phyloP scores from a whole-genome alignment of 169 alveolate species.

The Babesia sp. region DNA sequence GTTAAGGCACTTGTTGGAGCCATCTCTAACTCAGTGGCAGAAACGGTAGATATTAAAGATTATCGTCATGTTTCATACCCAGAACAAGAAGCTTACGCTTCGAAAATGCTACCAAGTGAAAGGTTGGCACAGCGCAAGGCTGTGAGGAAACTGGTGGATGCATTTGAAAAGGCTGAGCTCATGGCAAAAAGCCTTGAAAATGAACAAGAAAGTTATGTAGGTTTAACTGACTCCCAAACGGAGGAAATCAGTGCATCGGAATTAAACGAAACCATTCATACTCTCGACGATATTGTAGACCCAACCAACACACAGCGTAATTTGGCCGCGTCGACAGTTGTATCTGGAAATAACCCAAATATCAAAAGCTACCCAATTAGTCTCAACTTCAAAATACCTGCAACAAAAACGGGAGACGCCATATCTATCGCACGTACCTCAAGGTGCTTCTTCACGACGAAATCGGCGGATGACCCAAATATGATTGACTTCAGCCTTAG shows the following conservation, averaged over 20 bases:
- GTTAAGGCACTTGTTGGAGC: constrained; percentile 52
- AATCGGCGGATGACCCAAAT: constrained; percentile 17
- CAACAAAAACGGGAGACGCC: constrained; percentile 2
- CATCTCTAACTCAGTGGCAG: constrained; percentile 52
- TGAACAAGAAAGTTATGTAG: not conserved
- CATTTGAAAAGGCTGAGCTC: not conserved
- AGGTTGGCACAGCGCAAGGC: not conserved
- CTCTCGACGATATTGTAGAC: not conserved
- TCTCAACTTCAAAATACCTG: constrained; percentile 16
- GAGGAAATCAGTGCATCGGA: not conserved
- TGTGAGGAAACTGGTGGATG: not conserved
- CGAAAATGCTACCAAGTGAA: constrained; percentile 4
- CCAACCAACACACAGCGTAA: not conserved
- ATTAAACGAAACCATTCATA: not conserved
- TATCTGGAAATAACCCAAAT: not conserved
- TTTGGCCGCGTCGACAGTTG: not conserved
- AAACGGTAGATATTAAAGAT: constrained; percentile 42
- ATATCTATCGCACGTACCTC: constrained; percentile 9
- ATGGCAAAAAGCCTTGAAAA: not conserved
- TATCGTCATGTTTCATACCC: constrained; percentile 60
- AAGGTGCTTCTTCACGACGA: constrained; percentile 29
- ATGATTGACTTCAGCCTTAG: constrained; percentile 16
- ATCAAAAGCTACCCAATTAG: constrained; percentile 7
- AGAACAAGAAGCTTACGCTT: constrained; percentile 23
- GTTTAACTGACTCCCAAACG: not conserved